phyloP scores from a whole-genome alignment of 2,329 filamentous ascomycete genomes.

The Cladobotryum mycophilum region DNA sequence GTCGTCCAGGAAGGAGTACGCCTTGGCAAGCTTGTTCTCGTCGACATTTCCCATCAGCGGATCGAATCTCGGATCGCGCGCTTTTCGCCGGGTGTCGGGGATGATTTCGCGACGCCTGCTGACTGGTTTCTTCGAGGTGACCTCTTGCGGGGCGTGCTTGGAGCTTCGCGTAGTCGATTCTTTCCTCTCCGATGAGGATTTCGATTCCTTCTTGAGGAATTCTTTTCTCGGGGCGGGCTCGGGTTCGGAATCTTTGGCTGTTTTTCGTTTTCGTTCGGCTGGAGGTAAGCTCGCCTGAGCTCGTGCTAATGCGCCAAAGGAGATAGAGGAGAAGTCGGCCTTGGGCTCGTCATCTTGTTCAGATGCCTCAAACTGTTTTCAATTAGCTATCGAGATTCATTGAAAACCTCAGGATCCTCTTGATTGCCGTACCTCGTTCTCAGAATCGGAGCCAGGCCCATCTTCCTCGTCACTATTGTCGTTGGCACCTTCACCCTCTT shows the following conservation, averaged over 20 bases:
- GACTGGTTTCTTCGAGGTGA: slow-evolving; percentile 78
- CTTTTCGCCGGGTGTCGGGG: slow-evolving; percentile 46
- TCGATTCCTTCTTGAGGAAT: background rate
- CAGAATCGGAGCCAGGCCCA: slow-evolving; percentile 21
- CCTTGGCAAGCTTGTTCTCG: slow-evolving; percentile 55
- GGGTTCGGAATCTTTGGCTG: slow-evolving; percentile 24
- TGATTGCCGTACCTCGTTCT: slow-evolving; percentile 20
- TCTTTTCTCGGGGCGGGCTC: slow-evolving; percentile 20
- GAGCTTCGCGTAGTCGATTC: slow-evolving; percentile 42
- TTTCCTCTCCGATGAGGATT: slow-evolving; percentile 10
- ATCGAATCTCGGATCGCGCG: slow-evolving; percentile 86
- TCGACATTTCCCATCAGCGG: slow-evolving; percentile 49
- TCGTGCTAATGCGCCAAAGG: slow-evolving; percentile 85
- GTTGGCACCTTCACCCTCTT: slow-evolving; percentile 22
- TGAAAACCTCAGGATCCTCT: background rate
- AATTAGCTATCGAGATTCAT: background rate
- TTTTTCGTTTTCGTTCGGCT: slow-evolving; percentile 22
- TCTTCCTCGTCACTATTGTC: slow-evolving; percentile 23
- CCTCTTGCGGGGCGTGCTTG: slow-evolving; percentile 84
- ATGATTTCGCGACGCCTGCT: slow-evolving; percentile 73
- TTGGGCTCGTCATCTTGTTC: slow-evolving; percentile 28
- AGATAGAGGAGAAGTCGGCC: slow-evolving; percentile 55
- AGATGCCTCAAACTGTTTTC: slow-evolving; percentile 17
- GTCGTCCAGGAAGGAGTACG: slow-evolving; percentile 82
- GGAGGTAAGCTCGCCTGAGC: slow-evolving; percentile 64